These are phyloP conservation scores for Asterella californica DNA, from an alignment of 225 moss, liverwort and hornwort genomes.

Conservation along the genomic window DNA sequence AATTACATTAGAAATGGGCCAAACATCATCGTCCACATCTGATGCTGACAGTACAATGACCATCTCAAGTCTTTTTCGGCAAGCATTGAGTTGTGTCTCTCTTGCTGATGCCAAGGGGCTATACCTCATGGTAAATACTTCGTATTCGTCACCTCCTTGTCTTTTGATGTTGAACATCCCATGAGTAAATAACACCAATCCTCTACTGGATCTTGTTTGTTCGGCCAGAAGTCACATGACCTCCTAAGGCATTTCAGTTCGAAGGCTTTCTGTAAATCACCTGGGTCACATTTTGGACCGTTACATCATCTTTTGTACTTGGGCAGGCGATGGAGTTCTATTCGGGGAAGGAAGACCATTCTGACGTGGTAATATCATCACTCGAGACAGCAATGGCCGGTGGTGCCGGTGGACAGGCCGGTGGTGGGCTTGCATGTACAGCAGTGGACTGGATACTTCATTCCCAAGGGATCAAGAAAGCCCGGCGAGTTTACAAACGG, in stretches of 20 bases:
- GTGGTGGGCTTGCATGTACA: conserved; percentile 59
- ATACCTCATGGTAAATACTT: conserved; percentile 60
- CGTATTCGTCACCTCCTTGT: not conserved
- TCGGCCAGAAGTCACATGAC: not conserved
- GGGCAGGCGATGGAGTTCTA: conserved; percentile 66
- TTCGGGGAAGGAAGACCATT: conserved; percentile 40
- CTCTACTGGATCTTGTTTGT: no score
- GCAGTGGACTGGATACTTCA: conserved; percentile 60
- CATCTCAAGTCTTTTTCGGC: conserved; percentile 45
- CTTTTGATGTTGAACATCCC: not conserved
- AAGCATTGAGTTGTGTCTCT: conserved; percentile 49
- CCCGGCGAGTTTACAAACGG: conserved; percentile 51
- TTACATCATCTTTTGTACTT: not conserved
- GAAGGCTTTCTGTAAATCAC: not conserved
- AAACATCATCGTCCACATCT: not conserved
- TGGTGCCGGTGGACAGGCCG: conserved; percentile 54
- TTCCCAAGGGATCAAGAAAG: conserved; percentile 63
- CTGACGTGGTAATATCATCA: conserved; percentile 47
- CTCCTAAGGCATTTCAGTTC: not conserved
- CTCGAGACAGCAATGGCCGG: conserved; percentile 59
- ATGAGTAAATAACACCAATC: no score
- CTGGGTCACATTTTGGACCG: not conserved
- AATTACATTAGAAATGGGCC: conserved; percentile 55
- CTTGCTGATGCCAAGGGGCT: conserved; percentile 57
- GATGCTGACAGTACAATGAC: conserved; percentile 33